Evolutionary conservation across 2,329 filamentous ascomycete genomes (phyloP).

Genomic region (Aspergillus sp.): DNA sequence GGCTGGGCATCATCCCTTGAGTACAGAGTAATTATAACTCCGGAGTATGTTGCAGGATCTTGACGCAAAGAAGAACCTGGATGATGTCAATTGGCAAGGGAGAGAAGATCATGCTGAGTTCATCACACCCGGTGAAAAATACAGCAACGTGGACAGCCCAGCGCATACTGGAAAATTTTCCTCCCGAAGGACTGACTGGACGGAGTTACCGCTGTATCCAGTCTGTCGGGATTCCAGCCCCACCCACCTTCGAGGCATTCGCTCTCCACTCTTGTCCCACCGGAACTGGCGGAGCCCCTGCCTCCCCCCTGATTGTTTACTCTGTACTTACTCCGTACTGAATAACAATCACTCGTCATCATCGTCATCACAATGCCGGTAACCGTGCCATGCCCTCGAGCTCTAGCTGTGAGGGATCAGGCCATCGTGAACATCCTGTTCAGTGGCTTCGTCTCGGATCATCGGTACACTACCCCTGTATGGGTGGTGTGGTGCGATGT

Average conservation of each 20-base stretch:
- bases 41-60: constrained; percentile 5
- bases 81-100: too few species aligned
- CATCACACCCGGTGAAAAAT: too few species aligned
- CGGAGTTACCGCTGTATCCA: constrained; percentile 19
- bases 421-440: too few species aligned
- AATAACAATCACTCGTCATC: neutral
- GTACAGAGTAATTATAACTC: too few species aligned
- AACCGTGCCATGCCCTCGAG: too few species aligned
- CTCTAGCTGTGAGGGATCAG: too few species aligned
- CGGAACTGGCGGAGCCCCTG: constrained; percentile 1
- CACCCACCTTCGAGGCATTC: constrained; percentile 16
- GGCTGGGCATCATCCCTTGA: constrained; percentile 7
- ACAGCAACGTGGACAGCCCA: too few species aligned
- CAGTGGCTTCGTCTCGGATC: too few species aligned
- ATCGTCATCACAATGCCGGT: too few species aligned
- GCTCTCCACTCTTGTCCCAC: constrained; percentile 16
- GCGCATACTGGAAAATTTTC: too few species aligned
- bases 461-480: neutral
- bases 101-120: too few species aligned
- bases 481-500: neutral
- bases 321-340: neutral
- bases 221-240: constrained; percentile 21
- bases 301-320: neutral
- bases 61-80: neutral
- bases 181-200: neutral